Evolutionary conservation across 1,139 yeast genomes (phyloP), one percentile per base, ranked within the genome.

Genomic region (Hemisphaericaspora xylanilytica): DNA sequence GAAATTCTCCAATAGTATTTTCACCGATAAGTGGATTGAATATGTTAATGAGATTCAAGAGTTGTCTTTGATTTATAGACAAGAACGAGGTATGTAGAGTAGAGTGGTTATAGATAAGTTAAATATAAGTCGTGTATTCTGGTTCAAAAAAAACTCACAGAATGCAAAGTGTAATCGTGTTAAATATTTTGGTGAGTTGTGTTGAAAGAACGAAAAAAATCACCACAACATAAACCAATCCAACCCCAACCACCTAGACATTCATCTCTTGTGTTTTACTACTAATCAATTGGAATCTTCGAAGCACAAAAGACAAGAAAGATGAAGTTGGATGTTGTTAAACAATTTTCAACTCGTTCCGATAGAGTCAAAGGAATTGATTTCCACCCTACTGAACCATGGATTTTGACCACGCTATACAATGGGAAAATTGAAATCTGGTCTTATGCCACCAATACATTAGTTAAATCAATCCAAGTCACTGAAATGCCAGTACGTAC

Each of bases 321-420:
- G 24, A 34, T 72, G 77, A 70, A 70, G 56, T 67, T 72, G 66
- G 76, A 68, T 64, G 69, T 67, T 43, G 63, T 82, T 74, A 85
- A 85, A 69, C 83, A 81, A 55, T 84, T 86, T 62, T 81, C 85
- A 52, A 78, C 89, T 46, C 84, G 97, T 54, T 85, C 97, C 32
- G 97, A 90, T 63, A 83, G 98, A 62, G 97, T 92, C 60, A 92
- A 92, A 66, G 97, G 97, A 40, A 85, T 92, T 58, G 99, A 92
- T 67, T 85, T 94, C 73, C 99, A 92, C 63, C 98, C 98, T 25
- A 73, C 89, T 16, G 98, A 92, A 62, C 97, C 98, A 40, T 92
- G 98, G 97, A 81, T 86, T 39, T 73, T 88, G 56, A 82, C 92
- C 39, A 88, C 96, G 10, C 71, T 86, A 43, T 89, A 88, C 62